Evolutionary conservation across 2,329 filamentous ascomycete genomes (phyloP), one percentile per base, ranked within the genome.

Genomic region (Phyllosticta citrichinensis): DNA sequence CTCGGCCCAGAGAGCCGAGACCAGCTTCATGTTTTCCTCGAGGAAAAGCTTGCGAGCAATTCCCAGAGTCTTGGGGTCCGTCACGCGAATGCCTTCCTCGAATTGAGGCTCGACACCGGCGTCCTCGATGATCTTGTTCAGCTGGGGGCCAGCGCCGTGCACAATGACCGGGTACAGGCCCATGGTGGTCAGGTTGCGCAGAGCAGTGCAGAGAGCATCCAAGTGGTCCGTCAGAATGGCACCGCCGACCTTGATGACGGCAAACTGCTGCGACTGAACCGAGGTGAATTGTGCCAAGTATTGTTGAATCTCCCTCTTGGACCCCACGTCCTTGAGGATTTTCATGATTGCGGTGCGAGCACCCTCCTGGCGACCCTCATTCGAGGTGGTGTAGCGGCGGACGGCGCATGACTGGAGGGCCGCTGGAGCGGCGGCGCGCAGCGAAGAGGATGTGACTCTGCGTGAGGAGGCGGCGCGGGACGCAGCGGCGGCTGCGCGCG

Each of bases 201-300:
- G 81, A 56, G 89, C 92, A 60, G 88, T 87, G 71, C 91, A 96
- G 61, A 99, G 84, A 69, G 92, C 91, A 74, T 96, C 89, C 61
- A 97, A 82, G 75, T 97, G 88, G 73, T 97, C 92, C 63, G 91
- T 96, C 69, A 99, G 83, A 70, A 97, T 97, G 65, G 93, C 94
- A 64, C 93, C 94, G 64, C 93, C 94, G 61, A 97, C 93, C 80
- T 99, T 99, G 77, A 99, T 96, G 56, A 99, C 93, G 66, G 92
- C 93, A 75, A 97, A 99, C 72, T 96, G 91, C 79, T 97, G 92
- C 40, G 91, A 96, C 53, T 91, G 94, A 64, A 97, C 92, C 35
- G 92, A 96, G 67, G 88, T 94, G 81, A 99, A 99, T 74, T 97
- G 91, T 66, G 92, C 94, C 63, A 97, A 86, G 76, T 97, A 97